phyloP scores from a whole-genome alignment of 2,329 filamentous ascomycete genomes.

The Exophiala viscosa region DNA sequence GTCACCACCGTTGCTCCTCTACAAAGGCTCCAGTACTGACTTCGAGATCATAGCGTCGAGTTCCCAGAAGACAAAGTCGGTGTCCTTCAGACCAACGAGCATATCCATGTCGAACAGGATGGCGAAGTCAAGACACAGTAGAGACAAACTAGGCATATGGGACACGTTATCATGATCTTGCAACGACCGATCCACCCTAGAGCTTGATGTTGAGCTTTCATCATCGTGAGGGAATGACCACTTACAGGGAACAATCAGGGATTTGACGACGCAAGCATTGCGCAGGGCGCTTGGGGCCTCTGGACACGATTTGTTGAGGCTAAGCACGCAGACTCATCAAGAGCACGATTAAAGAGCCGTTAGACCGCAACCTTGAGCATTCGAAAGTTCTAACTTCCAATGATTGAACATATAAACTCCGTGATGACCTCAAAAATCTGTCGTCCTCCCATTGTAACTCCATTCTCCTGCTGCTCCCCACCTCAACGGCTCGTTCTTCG shows the following conservation, averaged over 20 bases:
- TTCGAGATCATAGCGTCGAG: constrained; percentile 56
- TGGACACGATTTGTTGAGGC: not conserved
- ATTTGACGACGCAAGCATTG: not conserved
- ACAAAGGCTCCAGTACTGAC: not conserved
- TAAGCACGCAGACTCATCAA: no score
- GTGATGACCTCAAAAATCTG: constrained; percentile 64
- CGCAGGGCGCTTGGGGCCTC: not conserved
- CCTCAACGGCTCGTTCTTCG: constrained; percentile 91
- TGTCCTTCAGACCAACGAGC: constrained; percentile 64
- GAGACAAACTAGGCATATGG: not conserved
- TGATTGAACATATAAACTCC: not conserved
- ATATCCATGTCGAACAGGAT: constrained; percentile 78
- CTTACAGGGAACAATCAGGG: not conserved
- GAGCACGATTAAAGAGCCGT: no score
- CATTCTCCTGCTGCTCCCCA: constrained; percentile 78
- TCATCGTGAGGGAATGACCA: not conserved
- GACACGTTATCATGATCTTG: not conserved
- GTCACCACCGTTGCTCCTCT: constrained; percentile 35
- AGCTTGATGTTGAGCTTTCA: not conserved
- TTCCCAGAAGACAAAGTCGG: constrained; percentile 65
- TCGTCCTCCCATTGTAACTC: constrained; percentile 93
- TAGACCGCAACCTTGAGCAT: not conserved
- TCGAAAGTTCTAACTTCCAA: not conserved
- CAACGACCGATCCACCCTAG: not conserved
- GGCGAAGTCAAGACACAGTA: constrained; percentile 69